Base-by-base conservation (phyloP, 2,329 filamentous ascomycete species). In the Phoma sp. region DNA sequence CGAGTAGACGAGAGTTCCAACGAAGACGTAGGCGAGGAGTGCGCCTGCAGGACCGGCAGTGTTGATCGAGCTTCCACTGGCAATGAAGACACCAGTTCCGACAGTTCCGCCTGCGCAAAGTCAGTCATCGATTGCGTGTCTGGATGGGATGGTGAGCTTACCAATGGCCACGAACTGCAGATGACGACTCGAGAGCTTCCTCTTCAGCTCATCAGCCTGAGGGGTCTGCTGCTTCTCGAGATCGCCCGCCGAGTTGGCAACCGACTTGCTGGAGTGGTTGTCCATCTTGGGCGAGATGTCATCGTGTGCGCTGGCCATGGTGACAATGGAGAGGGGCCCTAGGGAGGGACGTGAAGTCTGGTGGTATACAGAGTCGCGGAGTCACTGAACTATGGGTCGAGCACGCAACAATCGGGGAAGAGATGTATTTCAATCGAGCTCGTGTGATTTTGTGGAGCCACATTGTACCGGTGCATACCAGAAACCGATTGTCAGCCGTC, bases 1-100 rank as follows among this genome's bases (percentile, higher is more conserved):
- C 4, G 86, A 86, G 78, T 84, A 93, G 42, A 93, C 84, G 54
- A 93, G 83, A 13, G 84, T 80, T 46, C 89, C 90, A 67, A 92
- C 69, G 45, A 80, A 76, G 36, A 69, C 63, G 58, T 79, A 81
- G 33, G 77, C 78, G 51, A 81, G 67, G 32, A 82, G 69, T 24
- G 80, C 74, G 42, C 79, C 78, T 7, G 72, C 73, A 33, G 81
- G 82, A 18, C 82, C 82, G 62, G 78, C 79, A 5, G 70, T 78
- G 8, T 77, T 73, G 46, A 83, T 74, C 2, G 79, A 77, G 45
- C 70, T 64, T 24, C 81, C 81, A 36, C 78, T 78, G 30, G 80
- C 79, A 43, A 84, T 77, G 65, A 83, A 84, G 4, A 84, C 72
- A 67, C 82, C 82, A 27, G 81, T 83, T 37, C 81, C 81, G 48